A percentile compares a stretch with the other conserved stretches of the same genome.
Conservation (phyloP, 2,329 filamentous ascomycete species). For the Elsinoe fawcettii region DNA sequence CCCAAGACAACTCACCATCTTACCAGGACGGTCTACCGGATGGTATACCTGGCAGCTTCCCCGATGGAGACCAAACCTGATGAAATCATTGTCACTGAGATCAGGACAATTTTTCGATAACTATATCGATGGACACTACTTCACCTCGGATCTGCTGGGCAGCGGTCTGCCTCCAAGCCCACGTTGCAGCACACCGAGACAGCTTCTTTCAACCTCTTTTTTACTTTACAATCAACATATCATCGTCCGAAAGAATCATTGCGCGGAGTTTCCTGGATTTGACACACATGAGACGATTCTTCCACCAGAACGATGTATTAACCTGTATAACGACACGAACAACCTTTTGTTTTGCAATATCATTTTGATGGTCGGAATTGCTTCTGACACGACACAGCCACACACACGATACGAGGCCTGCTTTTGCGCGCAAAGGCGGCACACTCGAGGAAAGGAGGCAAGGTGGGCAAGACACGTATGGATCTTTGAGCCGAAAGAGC, state of each 20-base stretch:
- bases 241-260: background rate
- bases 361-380: background rate
- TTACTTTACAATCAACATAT: background rate
- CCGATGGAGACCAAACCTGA: background rate
- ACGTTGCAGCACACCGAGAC: background rate
- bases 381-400: background rate
- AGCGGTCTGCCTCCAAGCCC: background rate
- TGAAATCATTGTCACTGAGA: background rate
- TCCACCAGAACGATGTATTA: background rate
- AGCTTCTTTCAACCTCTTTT: background rate
- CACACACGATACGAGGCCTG: background rate
- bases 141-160: background rate
- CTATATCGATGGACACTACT: background rate
- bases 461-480: no score
- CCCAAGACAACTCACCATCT: background rate
- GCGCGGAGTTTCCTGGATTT: conserved; percentile 2
- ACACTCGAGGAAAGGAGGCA: no score
- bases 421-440: no score
- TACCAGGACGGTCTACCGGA: background rate
- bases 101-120: background rate
- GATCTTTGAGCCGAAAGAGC: no score
- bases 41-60: background rate
- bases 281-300: background rate
- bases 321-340: background rate
- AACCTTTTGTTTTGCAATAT: background rate